These are phyloP conservation scores for Saturnispora mendoncae DNA, from an alignment of 805 yeast genomes.

Conservation along the genomic window DNA sequence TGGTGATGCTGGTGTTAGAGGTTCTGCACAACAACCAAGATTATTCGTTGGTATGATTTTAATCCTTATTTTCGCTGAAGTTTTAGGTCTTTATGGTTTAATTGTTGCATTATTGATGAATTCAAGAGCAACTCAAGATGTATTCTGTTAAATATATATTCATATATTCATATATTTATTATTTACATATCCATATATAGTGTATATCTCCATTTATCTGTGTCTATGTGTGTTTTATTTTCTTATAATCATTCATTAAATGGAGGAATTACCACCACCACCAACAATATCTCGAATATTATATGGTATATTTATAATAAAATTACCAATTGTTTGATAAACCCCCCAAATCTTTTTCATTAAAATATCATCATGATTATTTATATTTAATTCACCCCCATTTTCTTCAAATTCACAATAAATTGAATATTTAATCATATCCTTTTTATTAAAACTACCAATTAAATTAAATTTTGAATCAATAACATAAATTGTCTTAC, in stretches of 20 bases:
- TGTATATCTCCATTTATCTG: too few relatives aligned
- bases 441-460: slow-evolving; percentile 84
- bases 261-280: not conserved
- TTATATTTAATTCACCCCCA: slow-evolving; percentile 21
- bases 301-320: slow-evolving; percentile 2
- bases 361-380: slow-evolving; percentile 16
- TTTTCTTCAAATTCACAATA: slow-evolving; percentile 24
- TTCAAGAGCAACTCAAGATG: slow-evolving; percentile 95
- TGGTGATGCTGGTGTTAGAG: slow-evolving; percentile 99
- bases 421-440: slow-evolving; percentile 55
- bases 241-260: not conserved
- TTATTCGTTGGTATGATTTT: slow-evolving; percentile 97
- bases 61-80: slow-evolving; percentile 98
- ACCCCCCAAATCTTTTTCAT: slow-evolving; percentile 17
- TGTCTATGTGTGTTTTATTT: too few relatives aligned
- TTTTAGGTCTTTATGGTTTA: slow-evolving; percentile 92
- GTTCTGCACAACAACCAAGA: slow-evolving; percentile 97
- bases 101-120: slow-evolving; percentile 96
- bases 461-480: slow-evolving; percentile 48
- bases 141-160: slow-evolving; percentile 50
- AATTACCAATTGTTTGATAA: slow-evolving; percentile 9
- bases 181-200: not conserved
- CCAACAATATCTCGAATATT: not conserved
- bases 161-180: not conserved
- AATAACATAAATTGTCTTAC: slow-evolving; percentile 54